Evolutionary conservation across 441 rosid species (phyloP).

Genomic region (Iberis amara): DNA sequence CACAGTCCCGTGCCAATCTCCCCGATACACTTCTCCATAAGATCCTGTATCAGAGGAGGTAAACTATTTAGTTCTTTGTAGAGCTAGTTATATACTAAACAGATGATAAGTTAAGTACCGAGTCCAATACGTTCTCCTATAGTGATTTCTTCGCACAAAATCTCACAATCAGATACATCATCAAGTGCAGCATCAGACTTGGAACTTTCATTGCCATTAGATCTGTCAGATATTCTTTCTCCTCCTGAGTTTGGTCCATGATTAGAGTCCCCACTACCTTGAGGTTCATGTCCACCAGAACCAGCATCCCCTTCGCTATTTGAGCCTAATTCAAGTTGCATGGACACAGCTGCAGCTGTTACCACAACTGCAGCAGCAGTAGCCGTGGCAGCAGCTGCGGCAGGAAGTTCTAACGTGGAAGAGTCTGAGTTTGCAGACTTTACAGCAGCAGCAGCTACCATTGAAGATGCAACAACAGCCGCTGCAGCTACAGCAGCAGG

Average conservation of each 20-base stretch:
- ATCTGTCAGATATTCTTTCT: conserved; percentile 61
- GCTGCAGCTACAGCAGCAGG: conserved; percentile 89
- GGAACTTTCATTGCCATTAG: conserved; percentile 53
- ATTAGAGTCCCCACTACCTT: conserved; percentile 31
- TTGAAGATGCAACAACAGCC: conserved; percentile 91
- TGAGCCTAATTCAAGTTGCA: conserved; percentile 60
- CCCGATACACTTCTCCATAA: conserved; percentile 94
- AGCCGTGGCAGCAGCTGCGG: conserved; percentile 94
- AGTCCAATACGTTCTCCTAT: conserved; percentile 98
- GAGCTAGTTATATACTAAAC: conserved; percentile 3
- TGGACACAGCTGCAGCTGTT: conserved; percentile 73
- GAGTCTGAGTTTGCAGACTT: conserved; percentile 55
- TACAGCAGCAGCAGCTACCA: conserved; percentile 88
- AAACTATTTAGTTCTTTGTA: neutral
- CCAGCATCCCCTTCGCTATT: conserved; percentile 52
- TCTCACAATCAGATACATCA: conserved; percentile 79
- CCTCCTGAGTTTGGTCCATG: conserved; percentile 48
- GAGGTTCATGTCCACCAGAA: conserved; percentile 36
- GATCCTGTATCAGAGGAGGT: conserved; percentile 61
- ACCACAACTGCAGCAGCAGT: conserved; percentile 95
- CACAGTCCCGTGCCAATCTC: conserved; percentile 97
- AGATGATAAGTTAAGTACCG: conserved; percentile 46
- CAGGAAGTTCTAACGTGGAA: conserved; percentile 55
- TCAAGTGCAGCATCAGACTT: conserved; percentile 65
- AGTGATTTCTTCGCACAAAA: conserved; percentile 82